These are phyloP conservation scores for Rhododendron molle DNA, from an alignment of 148 eudicot species.

Conservation along the genomic window DNA sequence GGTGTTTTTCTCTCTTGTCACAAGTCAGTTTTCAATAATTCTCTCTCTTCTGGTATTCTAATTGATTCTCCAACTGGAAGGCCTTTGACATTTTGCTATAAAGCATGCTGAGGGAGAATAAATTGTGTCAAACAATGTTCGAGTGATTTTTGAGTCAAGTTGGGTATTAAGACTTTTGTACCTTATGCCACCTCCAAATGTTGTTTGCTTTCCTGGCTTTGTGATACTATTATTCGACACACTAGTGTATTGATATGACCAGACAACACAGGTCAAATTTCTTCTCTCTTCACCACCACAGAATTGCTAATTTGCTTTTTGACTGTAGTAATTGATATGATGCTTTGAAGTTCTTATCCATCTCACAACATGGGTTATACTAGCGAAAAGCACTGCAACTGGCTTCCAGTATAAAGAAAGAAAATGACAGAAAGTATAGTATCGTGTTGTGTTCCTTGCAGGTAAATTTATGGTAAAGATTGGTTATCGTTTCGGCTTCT, in stretches of 20 bases:
- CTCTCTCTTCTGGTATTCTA: too few species aligned
- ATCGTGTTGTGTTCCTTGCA: neutral
- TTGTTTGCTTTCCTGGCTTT: neutral
- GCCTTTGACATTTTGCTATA: neutral
- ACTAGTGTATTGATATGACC: neutral
- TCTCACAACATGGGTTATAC: neutral
- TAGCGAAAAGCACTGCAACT: neutral
- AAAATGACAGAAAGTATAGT: neutral
- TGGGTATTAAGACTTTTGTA: neutral
- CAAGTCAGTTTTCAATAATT: neutral
- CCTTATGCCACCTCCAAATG: neutral
- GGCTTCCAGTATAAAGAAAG: neutral
- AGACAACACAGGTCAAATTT: neutral
- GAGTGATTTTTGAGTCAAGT: neutral
- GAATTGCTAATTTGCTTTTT: neutral
- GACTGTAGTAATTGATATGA: neutral
- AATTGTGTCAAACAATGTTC: neutral
- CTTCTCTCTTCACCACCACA: neutral
- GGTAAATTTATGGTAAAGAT: neutral
- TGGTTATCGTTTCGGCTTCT: neutral
- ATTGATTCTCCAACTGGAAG: neutral
- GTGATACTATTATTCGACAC: neutral
- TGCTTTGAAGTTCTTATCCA: neutral
- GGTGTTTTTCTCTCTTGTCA: neutral
- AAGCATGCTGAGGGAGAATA: neutral